Percentiles rank a stretch among this genome's conserved stretches.
Evolutionary conservation across 768 basidiomycete genomes (phyloP).

Genomic region (Suillus clintonianus): DNA sequence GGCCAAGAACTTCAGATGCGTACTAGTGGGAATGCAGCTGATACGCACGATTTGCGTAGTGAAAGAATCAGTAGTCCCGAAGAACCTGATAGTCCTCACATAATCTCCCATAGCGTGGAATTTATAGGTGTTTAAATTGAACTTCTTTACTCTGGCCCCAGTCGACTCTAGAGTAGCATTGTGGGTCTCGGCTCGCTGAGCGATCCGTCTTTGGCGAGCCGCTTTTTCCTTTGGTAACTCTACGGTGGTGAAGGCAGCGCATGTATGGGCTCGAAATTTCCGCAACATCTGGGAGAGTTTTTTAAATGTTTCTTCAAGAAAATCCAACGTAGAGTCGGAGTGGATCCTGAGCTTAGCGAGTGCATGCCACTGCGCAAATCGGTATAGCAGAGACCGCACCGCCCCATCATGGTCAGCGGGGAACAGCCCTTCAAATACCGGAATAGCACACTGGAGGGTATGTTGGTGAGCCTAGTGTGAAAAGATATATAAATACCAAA

Average conservation of each 20-base stretch:
- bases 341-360: slow-evolving; percentile 5
- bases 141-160: not conserved
- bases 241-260: not conserved
- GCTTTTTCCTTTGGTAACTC: not conserved
- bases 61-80: not conserved
- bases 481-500: too few species aligned
- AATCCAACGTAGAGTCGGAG: not conserved
- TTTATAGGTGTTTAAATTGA: not conserved
- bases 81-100: not conserved
- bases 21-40: not conserved
- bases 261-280: not conserved
- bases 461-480: too few species aligned
- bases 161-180: too few species aligned
- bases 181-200: too few species aligned
- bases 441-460: slow-evolving; percentile 29
- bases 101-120: not conserved
- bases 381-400: slow-evolving; percentile 18
- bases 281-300: not conserved
- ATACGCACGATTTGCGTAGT: not conserved
- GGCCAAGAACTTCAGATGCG: too few species aligned
- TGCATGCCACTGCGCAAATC: slow-evolving; percentile 3
- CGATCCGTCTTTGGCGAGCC: not conserved
- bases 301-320: not conserved
- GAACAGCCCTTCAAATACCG: slow-evolving; percentile 39
- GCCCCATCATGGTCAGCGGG: slow-evolving; percentile 19